Conservation (phyloP, 2,329 filamentous ascomycete species). For the Pleomassaria siparia region DNA sequence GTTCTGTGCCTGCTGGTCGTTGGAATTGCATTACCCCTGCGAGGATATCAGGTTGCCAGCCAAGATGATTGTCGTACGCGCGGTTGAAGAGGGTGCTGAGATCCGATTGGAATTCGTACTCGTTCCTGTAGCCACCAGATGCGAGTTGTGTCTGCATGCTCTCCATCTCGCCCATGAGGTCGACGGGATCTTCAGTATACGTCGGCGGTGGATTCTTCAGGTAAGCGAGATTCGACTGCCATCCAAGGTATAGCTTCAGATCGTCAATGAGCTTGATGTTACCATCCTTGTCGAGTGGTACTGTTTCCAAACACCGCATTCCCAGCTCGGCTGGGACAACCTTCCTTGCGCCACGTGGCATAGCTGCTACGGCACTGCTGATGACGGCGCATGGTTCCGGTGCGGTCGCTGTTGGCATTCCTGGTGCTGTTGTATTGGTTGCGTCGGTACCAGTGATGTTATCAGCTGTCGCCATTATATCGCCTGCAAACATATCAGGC, state of each 20-base stretch:
- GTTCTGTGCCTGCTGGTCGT: conserved; percentile 30
- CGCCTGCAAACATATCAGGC: conserved; percentile 15
- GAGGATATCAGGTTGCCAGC: conserved; percentile 41
- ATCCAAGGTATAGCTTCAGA: conserved; percentile 38
- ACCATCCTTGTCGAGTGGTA: conserved; percentile 39
- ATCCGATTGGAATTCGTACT: conserved; percentile 46
- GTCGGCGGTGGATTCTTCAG: conserved; percentile 41
- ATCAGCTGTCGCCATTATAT: conserved; percentile 14
- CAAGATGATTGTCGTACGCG: conserved; percentile 47
- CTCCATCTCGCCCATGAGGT: conserved; percentile 42
- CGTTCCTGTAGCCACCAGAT: conserved; percentile 34
- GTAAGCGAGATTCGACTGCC: conserved; percentile 45
- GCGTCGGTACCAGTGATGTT: conserved; percentile 10
- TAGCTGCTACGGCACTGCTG: conserved; percentile 26
- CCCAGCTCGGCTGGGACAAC: conserved; percentile 38
- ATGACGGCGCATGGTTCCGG: conserved; percentile 37
- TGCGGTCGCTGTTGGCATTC: conserved; percentile 16
- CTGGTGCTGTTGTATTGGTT: conserved; percentile 14
- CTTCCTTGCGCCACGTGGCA: conserved; percentile 28
- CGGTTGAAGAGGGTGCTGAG: conserved; percentile 37
- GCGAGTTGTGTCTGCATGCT: conserved; percentile 35
- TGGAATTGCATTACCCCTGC: conserved; percentile 42
- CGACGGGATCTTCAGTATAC: conserved; percentile 42
- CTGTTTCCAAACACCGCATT: conserved; percentile 37
- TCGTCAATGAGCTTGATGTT: conserved; percentile 38